Percentiles rank a stretch among this genome's conserved stretches.
Evolutionary conservation across 2,329 filamentous ascomycete genomes (phyloP).

Genomic region (Colletotrichum tropicale): DNA sequence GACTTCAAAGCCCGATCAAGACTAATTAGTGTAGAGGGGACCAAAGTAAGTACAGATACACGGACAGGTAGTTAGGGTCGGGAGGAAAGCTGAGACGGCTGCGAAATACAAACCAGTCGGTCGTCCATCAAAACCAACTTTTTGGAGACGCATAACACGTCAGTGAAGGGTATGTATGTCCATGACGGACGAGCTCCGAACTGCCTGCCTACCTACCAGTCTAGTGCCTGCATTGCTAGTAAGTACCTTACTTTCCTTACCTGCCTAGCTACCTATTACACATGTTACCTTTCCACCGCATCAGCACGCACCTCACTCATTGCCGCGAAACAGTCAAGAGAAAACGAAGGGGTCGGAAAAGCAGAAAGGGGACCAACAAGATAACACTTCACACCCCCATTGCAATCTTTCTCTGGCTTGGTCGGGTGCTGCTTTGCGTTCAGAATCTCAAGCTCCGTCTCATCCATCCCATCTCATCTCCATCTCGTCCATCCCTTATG

Average conservation of each 20-base stretch:
- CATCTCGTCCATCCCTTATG: not conserved
- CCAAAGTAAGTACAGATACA: not conserved
- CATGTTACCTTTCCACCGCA: not conserved
- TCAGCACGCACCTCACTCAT: not conserved
- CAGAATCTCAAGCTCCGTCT: not conserved
- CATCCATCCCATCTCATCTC: conserved; percentile 11
- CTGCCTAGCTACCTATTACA: not conserved
- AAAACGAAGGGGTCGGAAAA: not conserved
- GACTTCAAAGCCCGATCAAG: not conserved
- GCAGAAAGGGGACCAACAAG: not conserved
- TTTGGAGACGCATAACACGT: not conserved
- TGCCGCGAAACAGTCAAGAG: conserved; percentile 5
- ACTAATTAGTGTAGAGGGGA: not conserved
- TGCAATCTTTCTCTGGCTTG: not conserved
- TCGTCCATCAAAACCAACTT: not conserved
- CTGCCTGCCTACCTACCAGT: not conserved
- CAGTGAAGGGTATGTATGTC: not conserved
- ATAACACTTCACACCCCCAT: not conserved
- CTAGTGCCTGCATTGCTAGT: not conserved
- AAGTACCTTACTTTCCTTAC: not conserved
- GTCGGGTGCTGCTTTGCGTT: not conserved
- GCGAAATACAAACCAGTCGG: not conserved
- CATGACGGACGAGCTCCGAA: not conserved
- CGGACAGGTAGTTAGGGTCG: not conserved
- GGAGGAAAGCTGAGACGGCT: not conserved